These are phyloP conservation scores for Xylariaceae sp. DNA, from an alignment of 2,329 filamentous ascomycete genomes.

Conservation along the genomic window DNA sequence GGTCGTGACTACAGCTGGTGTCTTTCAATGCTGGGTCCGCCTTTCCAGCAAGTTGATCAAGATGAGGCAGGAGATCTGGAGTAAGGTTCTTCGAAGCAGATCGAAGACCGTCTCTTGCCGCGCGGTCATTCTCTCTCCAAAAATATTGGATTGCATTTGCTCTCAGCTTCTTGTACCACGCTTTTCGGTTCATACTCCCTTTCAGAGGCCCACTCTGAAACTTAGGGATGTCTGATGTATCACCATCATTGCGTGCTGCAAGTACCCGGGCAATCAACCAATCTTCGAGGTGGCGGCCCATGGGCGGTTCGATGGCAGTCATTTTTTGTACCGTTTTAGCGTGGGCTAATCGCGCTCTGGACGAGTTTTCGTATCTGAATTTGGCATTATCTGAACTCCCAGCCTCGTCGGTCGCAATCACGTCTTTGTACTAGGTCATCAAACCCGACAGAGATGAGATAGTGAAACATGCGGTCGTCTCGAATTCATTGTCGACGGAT, in stretches of 20 bases:
- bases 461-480: too few species aligned
- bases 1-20: slow-evolving; percentile 3
- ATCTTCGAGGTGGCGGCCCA: slow-evolving; percentile 7
- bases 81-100: slow-evolving; percentile 1
- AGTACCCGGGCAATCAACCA: slow-evolving; percentile 7
- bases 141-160: slow-evolving; percentile 2
- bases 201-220: background rate
- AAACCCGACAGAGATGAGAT: too few species aligned
- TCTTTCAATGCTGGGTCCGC: too few species aligned
- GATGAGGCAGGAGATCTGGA: slow-evolving; percentile 1
- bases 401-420: too few species aligned
- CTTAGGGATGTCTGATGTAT: slow-evolving; percentile 8
- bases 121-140: too few species aligned
- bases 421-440: too few species aligned
- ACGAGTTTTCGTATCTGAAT: too few species aligned
- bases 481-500: too few species aligned
- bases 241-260: background rate
- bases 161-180: slow-evolving; percentile 8
- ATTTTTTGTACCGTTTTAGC: slow-evolving; percentile 4
- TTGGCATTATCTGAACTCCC: too few species aligned
- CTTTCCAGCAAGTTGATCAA: slow-evolving; percentile 10
- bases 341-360: slow-evolving; percentile 2
- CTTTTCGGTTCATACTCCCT: background rate
- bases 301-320: slow-evolving; percentile 3
- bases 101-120: slow-evolving; percentile 8